Evolutionary conservation across 768 basidiomycete species (phyloP), one percentile per base, ranked within the genome.

Genomic region (Kondoa malvinella): DNA sequence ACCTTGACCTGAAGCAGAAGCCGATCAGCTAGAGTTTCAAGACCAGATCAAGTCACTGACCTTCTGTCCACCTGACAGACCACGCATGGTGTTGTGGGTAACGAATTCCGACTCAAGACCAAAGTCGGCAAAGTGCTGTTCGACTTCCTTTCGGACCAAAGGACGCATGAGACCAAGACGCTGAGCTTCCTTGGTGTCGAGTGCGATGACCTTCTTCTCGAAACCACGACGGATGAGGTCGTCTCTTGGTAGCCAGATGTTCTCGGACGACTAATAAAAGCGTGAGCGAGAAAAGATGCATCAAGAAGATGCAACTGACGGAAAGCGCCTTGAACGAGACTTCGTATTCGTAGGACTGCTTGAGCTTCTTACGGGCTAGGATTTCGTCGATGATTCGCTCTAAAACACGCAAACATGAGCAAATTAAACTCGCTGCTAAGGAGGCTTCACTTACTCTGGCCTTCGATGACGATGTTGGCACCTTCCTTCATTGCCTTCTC

Each of bases 41-140:
- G 21, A 8, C 40, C 21, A 8, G 40, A 8, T 50, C 12, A 50
- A 50, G 21, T 50, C 40, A 21, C 8, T 50, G 40, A 97, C 95
- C 79, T 97, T 96, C 77, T 97, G 92, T 69, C 92, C 92, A 78
- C 94, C 94, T 15, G 90, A 92, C 62, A 96, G 80, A 64, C 94
- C 92, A 40, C 92, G 84, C 95, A 97, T 99, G 74, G 87, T 87
- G 85, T 97, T 99, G 83, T 99, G 95, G 29, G 89, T 89, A 72
- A 94, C 91, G 79, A 99, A 97, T 82, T 97, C 95, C 71, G 95
- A 82, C 81, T 99, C 95, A 75, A 99, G 89, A 81, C 95, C 92
- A 75, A 97, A 96, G 82, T 97, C 94, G 70, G 88, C 89, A 74
- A 97, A 94, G 83, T 96, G 95, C 77, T 92, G 87, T 17, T 94